phyloP scores from a whole-genome alignment of 495 filamentous ascomycete species.

The Penicillium flavigenum region DNA sequence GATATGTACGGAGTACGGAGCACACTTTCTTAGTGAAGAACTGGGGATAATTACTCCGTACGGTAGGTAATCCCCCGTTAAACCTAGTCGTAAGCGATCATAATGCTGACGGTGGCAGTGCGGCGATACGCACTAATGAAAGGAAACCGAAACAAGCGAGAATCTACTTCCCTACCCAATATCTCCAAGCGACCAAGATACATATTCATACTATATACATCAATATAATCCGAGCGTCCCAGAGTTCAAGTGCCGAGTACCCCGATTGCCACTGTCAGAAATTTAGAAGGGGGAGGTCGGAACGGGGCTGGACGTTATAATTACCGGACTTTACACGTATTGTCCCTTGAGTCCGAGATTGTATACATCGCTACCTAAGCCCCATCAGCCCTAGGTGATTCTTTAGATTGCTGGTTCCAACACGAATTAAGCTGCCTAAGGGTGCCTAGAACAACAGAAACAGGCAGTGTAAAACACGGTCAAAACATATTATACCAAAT shows the following conservation, averaged over 20 bases:
- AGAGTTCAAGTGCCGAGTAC: conserved; percentile 12
- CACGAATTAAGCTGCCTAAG: neutral
- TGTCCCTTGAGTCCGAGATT: conserved; percentile 12
- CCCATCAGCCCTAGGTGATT: conserved; percentile 7
- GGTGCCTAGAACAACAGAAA: neutral
- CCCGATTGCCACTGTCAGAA: conserved; percentile 28
- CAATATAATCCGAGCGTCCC: neutral
- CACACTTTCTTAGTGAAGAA: neutral
- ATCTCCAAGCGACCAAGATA: neutral
- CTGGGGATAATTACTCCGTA: neutral
- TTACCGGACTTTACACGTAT: conserved; percentile 13
- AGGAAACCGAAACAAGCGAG: neutral
- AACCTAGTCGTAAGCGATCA: conserved; percentile 1
- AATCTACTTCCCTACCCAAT: neutral
- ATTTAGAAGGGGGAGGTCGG: conserved; percentile 21
- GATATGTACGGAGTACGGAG: neutral
- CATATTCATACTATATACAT: neutral
- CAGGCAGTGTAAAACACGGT: neutral
- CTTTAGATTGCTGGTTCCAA: no score
- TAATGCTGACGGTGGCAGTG: conserved; percentile 9
- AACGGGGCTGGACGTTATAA: conserved; percentile 14
- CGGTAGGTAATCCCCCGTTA: neutral
- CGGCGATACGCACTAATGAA: neutral
- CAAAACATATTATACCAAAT: neutral
- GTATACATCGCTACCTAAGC: conserved; percentile 1